Evolutionary conservation across 2,329 filamentous ascomycete species (phyloP), one percentile per base, ranked within the genome.

Genomic region (Curvularia spicifera): DNA sequence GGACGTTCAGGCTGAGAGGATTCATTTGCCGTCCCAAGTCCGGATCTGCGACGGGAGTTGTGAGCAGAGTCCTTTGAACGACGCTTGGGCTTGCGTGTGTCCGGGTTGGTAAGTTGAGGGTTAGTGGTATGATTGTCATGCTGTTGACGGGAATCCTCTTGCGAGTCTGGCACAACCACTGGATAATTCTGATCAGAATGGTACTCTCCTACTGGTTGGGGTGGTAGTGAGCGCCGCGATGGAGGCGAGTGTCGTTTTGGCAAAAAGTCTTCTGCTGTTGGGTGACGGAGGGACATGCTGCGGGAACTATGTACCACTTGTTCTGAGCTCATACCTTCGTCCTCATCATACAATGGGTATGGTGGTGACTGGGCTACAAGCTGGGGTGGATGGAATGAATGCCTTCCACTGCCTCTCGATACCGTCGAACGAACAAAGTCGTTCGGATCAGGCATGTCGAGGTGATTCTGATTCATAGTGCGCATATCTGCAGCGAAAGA

Each of bases 161-260:
- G 15, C 8, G 24, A 29, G 48, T 45, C 9, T 22, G 51, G 49
- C 12, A 59, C 50, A 26, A 56, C 54, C 4, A 54, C 42, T 15
- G 55, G 49, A 9, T 58, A 43, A 29, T 56, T 45, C 47, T 59
- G 61, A 13, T 58, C 49, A 1, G 42, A 40, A 33, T 58, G 37
- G 44, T 56, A 44, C 31, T n/a, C 39, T 15, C 48, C 37, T 15
- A 45, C 28, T 13, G 51, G 48, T 5, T 49, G 44, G 10, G 42
- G 20, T 18, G 51, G 55, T 3, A 58, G 26, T 26, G 49, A 31
- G 9, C 9, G 51, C 4, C 52, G 44, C 12, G 46, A 26, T 18
- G 51, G 55, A 3, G 56, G 29, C 29, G 49, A 31, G 9, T 8
- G 48, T 44, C 39, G 49, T 3, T 49, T n/a, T 13, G 20, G 24